A percentile compares a stretch with the other conserved stretches of the same genome.
Evolutionary conservation across 108 stramenopile genomes (phyloP).

Genomic region (Nannochloropsis gaditana): DNA sequence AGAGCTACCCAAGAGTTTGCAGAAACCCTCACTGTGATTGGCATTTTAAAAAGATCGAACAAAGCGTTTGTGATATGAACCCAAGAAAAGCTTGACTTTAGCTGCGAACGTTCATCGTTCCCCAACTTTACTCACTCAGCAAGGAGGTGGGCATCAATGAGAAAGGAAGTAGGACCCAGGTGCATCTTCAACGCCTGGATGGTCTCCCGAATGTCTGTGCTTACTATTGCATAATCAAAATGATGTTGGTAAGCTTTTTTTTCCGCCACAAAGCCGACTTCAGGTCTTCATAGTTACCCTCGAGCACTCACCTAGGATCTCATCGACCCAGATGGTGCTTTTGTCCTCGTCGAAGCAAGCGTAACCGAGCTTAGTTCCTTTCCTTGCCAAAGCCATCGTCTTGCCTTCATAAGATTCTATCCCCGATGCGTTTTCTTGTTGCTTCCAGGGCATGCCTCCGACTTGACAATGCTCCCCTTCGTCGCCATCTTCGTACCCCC

Average conservation of each 20-base stretch:
- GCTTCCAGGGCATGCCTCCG: neutral
- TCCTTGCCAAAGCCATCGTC: neutral
- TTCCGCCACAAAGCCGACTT: neutral
- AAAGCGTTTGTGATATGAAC: too few relatives aligned
- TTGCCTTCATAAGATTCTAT: neutral
- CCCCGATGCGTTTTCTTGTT: neutral
- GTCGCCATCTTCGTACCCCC: neutral
- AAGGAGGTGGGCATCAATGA: neutral
- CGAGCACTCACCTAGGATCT: neutral
- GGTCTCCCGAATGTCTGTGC: neutral
- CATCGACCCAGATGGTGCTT: slow-evolving; percentile 16
- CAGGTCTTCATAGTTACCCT: neutral
- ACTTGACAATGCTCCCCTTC: neutral
- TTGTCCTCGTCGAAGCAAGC: neutral
- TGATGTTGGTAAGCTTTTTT: neutral
- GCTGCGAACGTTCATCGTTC: too few relatives aligned
- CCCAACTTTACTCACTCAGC: neutral
- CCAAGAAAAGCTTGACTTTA: too few relatives aligned
- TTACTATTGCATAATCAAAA: neutral
- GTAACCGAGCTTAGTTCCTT: neutral
- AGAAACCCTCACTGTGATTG: neutral
- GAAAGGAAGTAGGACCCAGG: slow-evolving; percentile 16
- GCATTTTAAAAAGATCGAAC: too few relatives aligned
- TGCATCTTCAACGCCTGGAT: neutral
- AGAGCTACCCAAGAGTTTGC: neutral